Evolutionary conservation across 176 grass and related monocot genomes (phyloP).

Genomic region (Thalia dealbata): DNA sequence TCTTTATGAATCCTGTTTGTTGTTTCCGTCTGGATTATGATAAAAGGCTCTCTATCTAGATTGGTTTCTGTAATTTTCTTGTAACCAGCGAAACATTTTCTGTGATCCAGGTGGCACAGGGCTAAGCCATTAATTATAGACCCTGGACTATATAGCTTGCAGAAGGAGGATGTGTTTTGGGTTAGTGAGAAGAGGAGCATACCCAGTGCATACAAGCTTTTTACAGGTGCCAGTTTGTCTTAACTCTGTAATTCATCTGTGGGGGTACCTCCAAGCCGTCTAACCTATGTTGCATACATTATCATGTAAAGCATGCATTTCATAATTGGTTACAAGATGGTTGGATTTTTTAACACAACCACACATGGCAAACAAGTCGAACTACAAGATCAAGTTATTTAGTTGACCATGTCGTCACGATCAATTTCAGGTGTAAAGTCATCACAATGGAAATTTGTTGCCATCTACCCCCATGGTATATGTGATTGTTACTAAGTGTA

Average conservation of each 20-base stretch:
- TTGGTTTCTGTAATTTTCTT: background rate
- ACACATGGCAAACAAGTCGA: background rate
- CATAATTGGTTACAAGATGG: background rate
- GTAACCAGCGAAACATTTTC: background rate
- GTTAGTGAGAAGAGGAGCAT: conserved; percentile 85
- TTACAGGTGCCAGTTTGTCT: conserved; percentile 46
- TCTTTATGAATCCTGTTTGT: background rate
- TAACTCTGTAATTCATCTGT: background rate
- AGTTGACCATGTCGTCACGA: background rate
- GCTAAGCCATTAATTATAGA: conserved; percentile 95
- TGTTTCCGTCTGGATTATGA: background rate
- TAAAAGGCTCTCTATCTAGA: background rate
- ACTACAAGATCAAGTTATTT: background rate
- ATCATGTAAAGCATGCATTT: background rate
- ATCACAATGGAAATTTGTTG: background rate
- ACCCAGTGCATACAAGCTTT: conserved; percentile 96
- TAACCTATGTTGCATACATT: background rate
- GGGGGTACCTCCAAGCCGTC: too few relatives aligned
- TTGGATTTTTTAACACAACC: background rate
- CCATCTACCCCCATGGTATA: background rate
- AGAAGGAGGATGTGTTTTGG: conserved; percentile 96
- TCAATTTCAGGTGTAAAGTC: background rate
- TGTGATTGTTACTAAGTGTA: background rate
- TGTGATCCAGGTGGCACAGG: conserved; percentile 71
- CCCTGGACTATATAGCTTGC: conserved; percentile 77